Conservation (phyloP, 108 stramenopile genomes). For the Cyclostephanos tholiformis region DNA sequence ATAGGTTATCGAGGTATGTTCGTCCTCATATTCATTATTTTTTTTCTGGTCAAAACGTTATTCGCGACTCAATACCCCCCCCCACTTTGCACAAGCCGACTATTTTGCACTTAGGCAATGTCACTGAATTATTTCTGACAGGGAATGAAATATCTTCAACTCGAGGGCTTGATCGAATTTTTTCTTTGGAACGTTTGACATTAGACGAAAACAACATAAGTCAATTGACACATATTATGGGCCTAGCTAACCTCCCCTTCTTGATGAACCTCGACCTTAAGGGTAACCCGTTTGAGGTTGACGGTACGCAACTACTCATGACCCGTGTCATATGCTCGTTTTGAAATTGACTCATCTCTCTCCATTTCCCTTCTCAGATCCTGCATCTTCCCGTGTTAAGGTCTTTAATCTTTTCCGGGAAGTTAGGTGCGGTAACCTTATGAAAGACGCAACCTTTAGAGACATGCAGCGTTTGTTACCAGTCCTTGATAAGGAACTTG, state of each 20-base stretch:
- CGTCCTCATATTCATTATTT: background rate
- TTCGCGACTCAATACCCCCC: background rate
- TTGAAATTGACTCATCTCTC: background rate
- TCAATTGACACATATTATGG: slow-evolving; percentile 56
- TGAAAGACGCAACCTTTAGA: slow-evolving; percentile 57
- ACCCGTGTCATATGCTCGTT: background rate
- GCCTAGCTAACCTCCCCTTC: slow-evolving; percentile 71
- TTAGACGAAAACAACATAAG: slow-evolving; percentile 72
- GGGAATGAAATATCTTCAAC: slow-evolving; percentile 60
- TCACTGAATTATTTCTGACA: slow-evolving; percentile 64
- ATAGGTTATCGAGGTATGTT: slow-evolving; percentile 51
- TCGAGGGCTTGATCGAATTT: slow-evolving; percentile 70
- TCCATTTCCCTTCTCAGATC: slow-evolving; percentile 6
- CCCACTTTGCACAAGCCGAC: slow-evolving; percentile 1
- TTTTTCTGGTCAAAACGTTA: background rate
- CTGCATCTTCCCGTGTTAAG: slow-evolving; percentile 48
- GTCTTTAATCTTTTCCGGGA: slow-evolving; percentile 67
- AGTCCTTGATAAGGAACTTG: slow-evolving; percentile 53
- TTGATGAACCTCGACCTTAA: slow-evolving; percentile 56
- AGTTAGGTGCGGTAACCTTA: slow-evolving; percentile 43
- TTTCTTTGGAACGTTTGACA: slow-evolving; percentile 58
- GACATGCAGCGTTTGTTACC: slow-evolving; percentile 59
- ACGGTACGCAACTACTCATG: slow-evolving; percentile 24
- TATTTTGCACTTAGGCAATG: slow-evolving; percentile 65
- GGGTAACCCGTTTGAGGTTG: slow-evolving; percentile 63